These are phyloP conservation scores for Moesziomyces sp. DNA, from an alignment of 1,284 basidiomycete genomes.

Conservation along the genomic window DNA sequence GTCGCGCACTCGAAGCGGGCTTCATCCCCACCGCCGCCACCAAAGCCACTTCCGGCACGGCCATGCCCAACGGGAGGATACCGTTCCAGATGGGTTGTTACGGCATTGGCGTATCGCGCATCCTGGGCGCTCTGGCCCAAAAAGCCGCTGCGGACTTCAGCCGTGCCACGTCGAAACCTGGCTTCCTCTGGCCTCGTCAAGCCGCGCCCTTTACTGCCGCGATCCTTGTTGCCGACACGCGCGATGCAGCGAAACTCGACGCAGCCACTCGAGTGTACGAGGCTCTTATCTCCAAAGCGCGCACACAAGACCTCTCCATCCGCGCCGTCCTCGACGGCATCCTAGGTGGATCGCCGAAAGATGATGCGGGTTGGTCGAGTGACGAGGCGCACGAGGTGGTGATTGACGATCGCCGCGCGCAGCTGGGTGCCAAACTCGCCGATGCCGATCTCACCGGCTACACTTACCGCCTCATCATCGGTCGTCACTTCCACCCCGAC, in stretches of 20 bases:
- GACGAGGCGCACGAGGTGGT: slow-evolving; percentile 42
- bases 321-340: slow-evolving; percentile 1
- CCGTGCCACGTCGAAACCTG: slow-evolving; percentile 16
- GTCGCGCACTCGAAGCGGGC: slow-evolving; percentile 55
- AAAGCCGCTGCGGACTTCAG: slow-evolving; percentile 16
- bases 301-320: neutral
- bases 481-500: slow-evolving; percentile 45
- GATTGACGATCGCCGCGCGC: slow-evolving; percentile 62
- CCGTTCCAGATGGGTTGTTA: slow-evolving; percentile 69
- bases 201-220: slow-evolving; percentile 58
- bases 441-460: slow-evolving; percentile 67
- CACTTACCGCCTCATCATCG: slow-evolving; percentile 58
- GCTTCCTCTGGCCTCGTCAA: slow-evolving; percentile 60
- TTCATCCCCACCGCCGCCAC: slow-evolving; percentile 21
- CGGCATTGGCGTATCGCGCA: slow-evolving; percentile 67
- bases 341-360: neutral
- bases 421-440: slow-evolving; percentile 62
- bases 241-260: slow-evolving; percentile 5
- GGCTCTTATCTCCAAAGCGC: neutral
- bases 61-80: slow-evolving; percentile 23
- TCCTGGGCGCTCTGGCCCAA: slow-evolving; percentile 66
- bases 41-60: slow-evolving; percentile 2
- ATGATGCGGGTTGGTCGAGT: slow-evolving; percentile 3
- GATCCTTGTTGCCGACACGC: slow-evolving; percentile 19
- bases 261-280: slow-evolving; percentile 7